A percentile compares a stretch with the other conserved stretches of the same genome.
Evolutionary conservation across 176 grass and related monocot species (phyloP).

Genomic region (Carex scoparia): DNA sequence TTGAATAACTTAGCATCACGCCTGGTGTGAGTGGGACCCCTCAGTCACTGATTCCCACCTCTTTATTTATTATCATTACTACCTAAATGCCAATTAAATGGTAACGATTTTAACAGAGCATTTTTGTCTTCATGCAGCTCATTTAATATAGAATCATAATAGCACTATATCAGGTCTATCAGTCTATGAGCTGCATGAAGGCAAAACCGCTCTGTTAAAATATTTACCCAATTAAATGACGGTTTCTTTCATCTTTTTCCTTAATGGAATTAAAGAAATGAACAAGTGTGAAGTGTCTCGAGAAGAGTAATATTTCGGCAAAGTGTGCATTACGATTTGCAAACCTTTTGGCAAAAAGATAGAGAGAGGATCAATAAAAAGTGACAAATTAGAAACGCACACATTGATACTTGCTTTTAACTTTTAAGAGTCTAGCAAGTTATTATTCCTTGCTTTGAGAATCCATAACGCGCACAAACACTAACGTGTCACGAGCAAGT

Average conservation of each 20-base stretch:
- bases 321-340: conserved; percentile 4
- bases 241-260: too few species aligned
- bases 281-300: not conserved
- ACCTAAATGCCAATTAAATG: not conserved
- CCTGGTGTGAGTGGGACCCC: not conserved
- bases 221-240: too few species aligned
- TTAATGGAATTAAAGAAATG: not conserved
- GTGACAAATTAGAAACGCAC: not conserved
- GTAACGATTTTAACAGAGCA: too few species aligned
- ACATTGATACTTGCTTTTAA: not conserved
- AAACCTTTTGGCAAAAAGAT: not conserved
- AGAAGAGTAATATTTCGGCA: not conserved
- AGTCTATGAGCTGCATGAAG: too few species aligned
- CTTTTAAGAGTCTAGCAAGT: not conserved
- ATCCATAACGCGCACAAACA: not conserved
- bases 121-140: too few species aligned
- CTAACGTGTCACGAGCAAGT: conserved; percentile 21
- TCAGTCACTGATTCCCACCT: not conserved
- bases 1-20: not conserved
- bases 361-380: not conserved
- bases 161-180: too few species aligned
- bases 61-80: not conserved
- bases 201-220: too few species aligned
- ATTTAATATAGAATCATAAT: too few species aligned
- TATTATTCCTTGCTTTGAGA: conserved; percentile 18